Conservation (phyloP, 2,329 filamentous ascomycete genomes). For the Neofusicoccum kwambonambiense region DNA sequence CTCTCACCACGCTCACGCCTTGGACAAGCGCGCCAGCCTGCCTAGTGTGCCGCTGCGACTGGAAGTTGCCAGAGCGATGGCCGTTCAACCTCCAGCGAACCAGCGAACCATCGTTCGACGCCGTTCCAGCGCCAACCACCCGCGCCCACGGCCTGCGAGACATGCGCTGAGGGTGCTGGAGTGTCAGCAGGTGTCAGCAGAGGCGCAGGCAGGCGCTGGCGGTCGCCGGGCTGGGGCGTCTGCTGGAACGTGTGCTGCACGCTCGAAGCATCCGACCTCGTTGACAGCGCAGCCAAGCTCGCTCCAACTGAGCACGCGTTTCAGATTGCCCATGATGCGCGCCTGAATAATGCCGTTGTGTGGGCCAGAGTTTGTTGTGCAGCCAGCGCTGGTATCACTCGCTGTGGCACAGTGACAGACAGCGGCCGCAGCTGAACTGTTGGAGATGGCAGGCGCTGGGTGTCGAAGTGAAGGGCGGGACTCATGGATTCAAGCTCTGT, state of each 20-base stretch:
- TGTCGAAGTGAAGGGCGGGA: not conserved
- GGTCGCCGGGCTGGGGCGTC: not conserved
- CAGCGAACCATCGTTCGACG: not conserved
- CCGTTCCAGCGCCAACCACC: not conserved
- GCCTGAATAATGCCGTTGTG: not conserved
- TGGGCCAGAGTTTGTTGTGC: not conserved
- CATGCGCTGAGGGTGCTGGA: not conserved
- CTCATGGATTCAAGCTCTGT: not conserved
- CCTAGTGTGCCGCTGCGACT: not conserved
- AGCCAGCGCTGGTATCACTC: not conserved
- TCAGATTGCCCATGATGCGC: constrained; percentile 2
- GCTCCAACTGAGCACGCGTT: not conserved
- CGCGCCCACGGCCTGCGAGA: not conserved
- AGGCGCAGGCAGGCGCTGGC: not conserved
- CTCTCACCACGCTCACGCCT: constrained; percentile 5
- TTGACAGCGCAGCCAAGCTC: not conserved
- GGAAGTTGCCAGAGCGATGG: not conserved
- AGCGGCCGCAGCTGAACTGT: not conserved
- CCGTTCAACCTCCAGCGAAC: not conserved
- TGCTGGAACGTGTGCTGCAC: constrained; percentile 10
- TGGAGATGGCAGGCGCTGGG: not conserved
- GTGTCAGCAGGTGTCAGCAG: constrained; percentile 14
- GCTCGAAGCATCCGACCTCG: not conserved
- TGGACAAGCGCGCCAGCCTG: not conserved
- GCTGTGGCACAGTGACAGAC: not conserved